Conservation (phyloP, 2,329 filamentous ascomycete species). For the Cadophora malorum region DNA sequence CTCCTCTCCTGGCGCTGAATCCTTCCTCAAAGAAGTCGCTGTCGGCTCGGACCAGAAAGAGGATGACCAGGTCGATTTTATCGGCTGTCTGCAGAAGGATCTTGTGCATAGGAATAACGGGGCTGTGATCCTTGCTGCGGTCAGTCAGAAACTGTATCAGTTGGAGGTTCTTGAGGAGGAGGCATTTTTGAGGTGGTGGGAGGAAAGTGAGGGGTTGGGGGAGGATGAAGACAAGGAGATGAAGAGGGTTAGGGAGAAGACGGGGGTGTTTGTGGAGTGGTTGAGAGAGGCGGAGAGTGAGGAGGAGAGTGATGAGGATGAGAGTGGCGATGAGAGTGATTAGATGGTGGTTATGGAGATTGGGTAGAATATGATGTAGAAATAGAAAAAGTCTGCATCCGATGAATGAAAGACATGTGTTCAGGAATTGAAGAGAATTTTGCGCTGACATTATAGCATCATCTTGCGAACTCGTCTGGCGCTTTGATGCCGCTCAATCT, state of each 20-base stretch:
- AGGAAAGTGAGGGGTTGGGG: constrained; percentile 60
- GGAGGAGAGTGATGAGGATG: constrained; percentile 58
- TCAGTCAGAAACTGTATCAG: constrained; percentile 85
- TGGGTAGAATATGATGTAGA: too few species aligned
- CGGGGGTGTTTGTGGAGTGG: constrained; percentile 82
- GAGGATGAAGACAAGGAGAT: constrained; percentile 72
- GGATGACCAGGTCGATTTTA: constrained; percentile 83
- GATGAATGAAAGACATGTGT: too few species aligned
- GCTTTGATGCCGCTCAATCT: too few species aligned
- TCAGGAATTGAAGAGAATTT: too few species aligned
- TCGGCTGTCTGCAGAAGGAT: constrained; percentile 82
- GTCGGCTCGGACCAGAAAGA: constrained; percentile 68
- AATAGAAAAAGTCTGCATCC: too few species aligned
- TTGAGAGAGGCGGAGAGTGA: constrained; percentile 70
- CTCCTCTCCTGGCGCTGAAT: constrained; percentile 57
- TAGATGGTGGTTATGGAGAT: background rate
- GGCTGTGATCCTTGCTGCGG: constrained; percentile 73
- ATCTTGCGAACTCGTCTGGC: too few species aligned
- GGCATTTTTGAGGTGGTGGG: constrained; percentile 89
- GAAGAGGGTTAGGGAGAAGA: constrained; percentile 73
- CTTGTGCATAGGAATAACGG: constrained; percentile 69
- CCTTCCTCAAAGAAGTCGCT: constrained; percentile 65
- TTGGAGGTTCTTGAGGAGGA: constrained; percentile 89
- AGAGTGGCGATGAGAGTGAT: constrained; percentile 69
- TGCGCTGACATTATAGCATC: too few species aligned